A percentile compares a stretch with the other conserved stretches of the same genome.
phyloP scores from a whole-genome alignment of 805 yeast genomes.

The Ogataea saltuana region DNA sequence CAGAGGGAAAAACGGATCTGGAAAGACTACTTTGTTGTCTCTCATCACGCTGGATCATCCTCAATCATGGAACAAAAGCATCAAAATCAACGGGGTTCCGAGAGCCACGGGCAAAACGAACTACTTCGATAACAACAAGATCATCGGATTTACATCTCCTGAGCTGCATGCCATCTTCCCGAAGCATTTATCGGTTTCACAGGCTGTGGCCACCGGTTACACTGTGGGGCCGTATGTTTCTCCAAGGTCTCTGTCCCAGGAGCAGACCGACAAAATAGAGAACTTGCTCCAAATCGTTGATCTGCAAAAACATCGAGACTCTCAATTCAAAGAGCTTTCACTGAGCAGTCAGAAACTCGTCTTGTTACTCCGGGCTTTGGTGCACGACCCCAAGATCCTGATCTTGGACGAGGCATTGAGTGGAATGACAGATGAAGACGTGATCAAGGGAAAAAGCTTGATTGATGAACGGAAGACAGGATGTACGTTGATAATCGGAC shows the following conservation, averaged over 20 bases:
- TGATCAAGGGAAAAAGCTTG: constrained; percentile 54
- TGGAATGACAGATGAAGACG: constrained; percentile 72
- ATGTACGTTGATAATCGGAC: constrained; percentile 80
- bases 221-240: constrained; percentile 65
- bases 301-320: constrained; percentile 40
- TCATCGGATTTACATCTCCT: constrained; percentile 88
- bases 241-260: constrained; percentile 40
- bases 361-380: constrained; percentile 72
- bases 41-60: constrained; percentile 94
- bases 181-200: constrained; percentile 45
- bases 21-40: constrained; percentile 86
- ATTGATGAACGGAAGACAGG: constrained; percentile 56
- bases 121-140: constrained; percentile 74
- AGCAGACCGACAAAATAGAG: constrained; percentile 42
- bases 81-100: constrained; percentile 62
- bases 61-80: constrained; percentile 82
- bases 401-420: constrained; percentile 92
- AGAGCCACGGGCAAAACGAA: constrained; percentile 74
- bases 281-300: constrained; percentile 49
- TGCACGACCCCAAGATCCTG: constrained; percentile 74
- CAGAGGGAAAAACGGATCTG: constrained; percentile 88
- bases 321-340: constrained; percentile 52
- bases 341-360: constrained; percentile 78
- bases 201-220: constrained; percentile 73
- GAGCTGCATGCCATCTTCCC: constrained; percentile 92